Base-by-base conservation (phyloP, 805 yeast genomes). In the Saturnispora dispora region DNA sequence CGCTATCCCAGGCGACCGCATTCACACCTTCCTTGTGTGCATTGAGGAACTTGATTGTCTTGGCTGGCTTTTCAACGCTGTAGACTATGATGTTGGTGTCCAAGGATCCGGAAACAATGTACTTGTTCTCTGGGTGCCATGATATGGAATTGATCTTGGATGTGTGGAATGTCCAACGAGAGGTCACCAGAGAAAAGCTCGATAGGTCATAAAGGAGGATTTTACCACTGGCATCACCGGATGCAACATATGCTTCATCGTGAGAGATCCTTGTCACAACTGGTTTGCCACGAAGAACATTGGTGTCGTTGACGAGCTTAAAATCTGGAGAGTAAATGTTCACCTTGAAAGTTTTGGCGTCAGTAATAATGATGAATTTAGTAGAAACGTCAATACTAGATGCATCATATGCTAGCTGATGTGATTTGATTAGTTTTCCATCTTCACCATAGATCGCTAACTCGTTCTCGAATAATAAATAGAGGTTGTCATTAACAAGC, bases 121-220 rank as follows among this genome's bases (percentile, higher is more conserved):
- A 81, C 58, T 83, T 80, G 52, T 86, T 83, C 58, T 85, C 89
- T 9, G 71, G 71, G 44, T 82, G 77, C 99, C 98, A 93, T 23
- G 80, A 67, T 46, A 93, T 85, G 30, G 82, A 77, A 53, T 79
- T 81, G 55, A 93, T 84, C 51, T 78, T 81, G 52, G 96, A 83
- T 2, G 90, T 86, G 65, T 93, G 97, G 81, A 88, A 91, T 0
- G 95, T 83, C 99, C 99, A 93, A 63, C 97, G 79, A 0, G 95
- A 80, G 2, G 98, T 88, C 36, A 82, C 75, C 7, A 87, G 69
- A 3, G 75, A 58, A 47, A 71, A 77, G 39, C 80, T 81, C 2
- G 64, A 65, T 6, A 81, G 64, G 56, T 79, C 75, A 67, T 79
- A 88, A 36, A 90, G 72, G n/a, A 83, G 68, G 57, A 89, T 88